Base-by-base conservation (phyloP, 441 rosid genomes). In the Euphorbia corollata region DNA sequence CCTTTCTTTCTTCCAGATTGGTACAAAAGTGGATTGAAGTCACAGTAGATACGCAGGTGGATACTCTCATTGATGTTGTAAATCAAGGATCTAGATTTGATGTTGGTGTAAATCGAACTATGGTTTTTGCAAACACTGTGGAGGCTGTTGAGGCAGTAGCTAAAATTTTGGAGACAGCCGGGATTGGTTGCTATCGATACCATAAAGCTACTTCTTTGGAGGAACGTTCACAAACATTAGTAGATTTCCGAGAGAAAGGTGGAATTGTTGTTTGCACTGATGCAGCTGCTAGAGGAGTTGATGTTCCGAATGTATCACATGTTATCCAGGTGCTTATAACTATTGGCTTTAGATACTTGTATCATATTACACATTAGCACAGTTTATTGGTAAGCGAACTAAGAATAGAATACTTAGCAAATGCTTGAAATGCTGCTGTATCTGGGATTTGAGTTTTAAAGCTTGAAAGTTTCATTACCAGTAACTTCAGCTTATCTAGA, bases 201-300 rank as follows among this genome's bases (percentile, higher is more conserved):
- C 96, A 93, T 70, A 93, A 89, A 83, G 90, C 84, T 65, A 82
- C 74, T 65, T 84, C 91, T 16, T 81, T 91, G 19, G 91, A 87
- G 51, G 91, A 89, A 39, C 91, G 97, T 75, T 84, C 96, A 53
- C 74, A 83, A 61, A 79, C 84, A 47, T 75, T 93, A 71, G 75
- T 74, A 41, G 81, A 77, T 75, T 93, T 93, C 74, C 83, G 74
- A 78, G 93, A 87, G 73, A 83, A 82, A 43, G 96, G 97, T 41
- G 93, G 99, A 73, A 77, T 89, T 63, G 82, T 93, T 71, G 92
- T 91, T 6, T 91, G 97, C 75, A 93, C 99, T 59, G 99, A 91
- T 85, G 99, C 99, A 5, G 99, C 96, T 67, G 92, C 99, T 12
- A 93, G 99, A 62, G 99, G 97, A 71, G 84, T 93, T 73, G 99